These are phyloP conservation scores for Tephrocybe rancida DNA, from an alignment of 768 basidiomycete species.

Conservation along the genomic window DNA sequence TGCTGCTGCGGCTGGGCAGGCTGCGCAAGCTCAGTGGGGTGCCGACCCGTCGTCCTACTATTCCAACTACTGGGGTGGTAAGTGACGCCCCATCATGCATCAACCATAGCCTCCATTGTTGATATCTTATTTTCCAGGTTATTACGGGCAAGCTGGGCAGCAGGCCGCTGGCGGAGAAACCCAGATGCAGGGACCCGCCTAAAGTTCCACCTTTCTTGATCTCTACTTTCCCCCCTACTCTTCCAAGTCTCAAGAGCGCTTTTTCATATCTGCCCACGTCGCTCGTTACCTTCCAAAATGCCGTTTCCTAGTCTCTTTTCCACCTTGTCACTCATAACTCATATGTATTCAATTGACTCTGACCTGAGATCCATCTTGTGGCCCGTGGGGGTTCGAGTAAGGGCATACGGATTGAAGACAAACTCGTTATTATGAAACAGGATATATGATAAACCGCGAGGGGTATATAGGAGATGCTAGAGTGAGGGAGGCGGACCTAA, in stretches of 20 bases:
- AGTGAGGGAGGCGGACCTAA: constrained; percentile 6
- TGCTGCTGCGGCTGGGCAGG: constrained; percentile 53
- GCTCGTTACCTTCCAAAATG: constrained; percentile 22
- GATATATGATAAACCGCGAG: constrained; percentile 27
- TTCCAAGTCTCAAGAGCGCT: constrained; percentile 8
- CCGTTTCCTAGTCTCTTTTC: constrained; percentile 10
- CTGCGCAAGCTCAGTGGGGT: constrained; percentile 78
- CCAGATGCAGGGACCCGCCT: constrained; percentile 54
- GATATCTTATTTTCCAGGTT: constrained; percentile 46
- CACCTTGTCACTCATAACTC: constrained; percentile 13
- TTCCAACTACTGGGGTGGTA: constrained; percentile 85
- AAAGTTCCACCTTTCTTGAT: constrained; percentile 30
- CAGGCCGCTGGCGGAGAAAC: constrained; percentile 58
- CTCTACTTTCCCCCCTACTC: constrained; percentile 28
- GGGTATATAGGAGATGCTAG: constrained; percentile 33
- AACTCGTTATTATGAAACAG: constrained; percentile 13
- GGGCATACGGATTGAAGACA: constrained; percentile 1
- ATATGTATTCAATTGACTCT: constrained; percentile 27
- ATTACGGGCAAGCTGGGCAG: constrained; percentile 74
- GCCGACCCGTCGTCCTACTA: constrained; percentile 77
- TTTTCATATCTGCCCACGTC: constrained; percentile 15
- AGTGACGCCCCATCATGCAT: constrained; percentile 24
- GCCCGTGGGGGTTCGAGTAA: not conserved
- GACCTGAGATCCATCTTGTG: constrained; percentile 4
- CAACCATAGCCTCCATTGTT: constrained; percentile 8